Percentiles rank a stretch among this genome's conserved stretches.
Evolutionary conservation across 768 basidiomycete genomes (phyloP).

Genomic region (Clitopilus passeckerianus): DNA sequence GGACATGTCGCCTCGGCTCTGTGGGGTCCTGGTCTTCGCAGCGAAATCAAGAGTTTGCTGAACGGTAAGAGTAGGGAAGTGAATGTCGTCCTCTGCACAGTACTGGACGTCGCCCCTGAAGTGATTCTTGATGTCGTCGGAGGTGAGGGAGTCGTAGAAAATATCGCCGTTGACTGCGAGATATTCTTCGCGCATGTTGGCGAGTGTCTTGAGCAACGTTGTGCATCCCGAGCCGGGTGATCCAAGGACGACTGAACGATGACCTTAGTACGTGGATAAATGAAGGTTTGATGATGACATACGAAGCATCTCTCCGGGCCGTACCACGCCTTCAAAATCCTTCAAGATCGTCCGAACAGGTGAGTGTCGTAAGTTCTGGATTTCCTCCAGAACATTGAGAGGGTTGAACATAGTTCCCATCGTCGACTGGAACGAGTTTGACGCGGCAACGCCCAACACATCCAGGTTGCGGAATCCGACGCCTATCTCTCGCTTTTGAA

Average conservation of each 20-base stretch:
- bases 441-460: conserved; percentile 43
- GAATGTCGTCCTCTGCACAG: conserved; percentile 80
- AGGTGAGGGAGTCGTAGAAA: conserved; percentile 69
- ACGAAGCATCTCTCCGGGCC: conserved; percentile 76
- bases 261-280: background rate
- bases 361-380: conserved; percentile 49
- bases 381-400: conserved; percentile 25
- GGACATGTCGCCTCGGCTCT: conserved; percentile 35
- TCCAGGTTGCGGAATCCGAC: conserved; percentile 46
- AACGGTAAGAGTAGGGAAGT: conserved; percentile 81
- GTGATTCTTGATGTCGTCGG: conserved; percentile 54
- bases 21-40: conserved; percentile 62
- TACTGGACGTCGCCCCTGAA: conserved; percentile 80
- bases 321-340: conserved; percentile 58
- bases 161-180: conserved; percentile 68
- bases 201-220: conserved; percentile 76
- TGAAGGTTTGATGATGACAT: conserved; percentile 21
- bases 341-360: conserved; percentile 59
- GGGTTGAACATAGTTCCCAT: conserved; percentile 51
- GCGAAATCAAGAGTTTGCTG: conserved; percentile 70
- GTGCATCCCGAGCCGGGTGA: conserved; percentile 85
- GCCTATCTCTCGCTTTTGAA: conserved; percentile 34
- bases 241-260: conserved; percentile 67
- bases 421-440: conserved; percentile 41
- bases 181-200: conserved; percentile 70